A percentile compares a stretch with the other conserved stretches of the same genome.
phyloP scores from a whole-genome alignment of 2,329 filamentous ascomycete genomes.

The Aspergillus chevalieri region DNA sequence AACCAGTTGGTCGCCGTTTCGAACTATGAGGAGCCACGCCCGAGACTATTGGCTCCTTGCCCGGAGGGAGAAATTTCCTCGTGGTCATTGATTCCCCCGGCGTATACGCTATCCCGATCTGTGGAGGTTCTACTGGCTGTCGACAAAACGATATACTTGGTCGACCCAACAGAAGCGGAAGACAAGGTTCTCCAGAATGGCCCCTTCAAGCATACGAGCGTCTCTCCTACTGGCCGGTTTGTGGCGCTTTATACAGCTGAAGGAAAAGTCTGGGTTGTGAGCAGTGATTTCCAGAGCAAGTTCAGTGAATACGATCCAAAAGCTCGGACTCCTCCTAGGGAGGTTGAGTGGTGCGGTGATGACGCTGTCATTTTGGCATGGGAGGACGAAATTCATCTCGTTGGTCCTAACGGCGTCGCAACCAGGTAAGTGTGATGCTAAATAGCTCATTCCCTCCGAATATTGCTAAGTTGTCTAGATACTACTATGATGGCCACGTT shows the following conservation, averaged over 20 bases:
- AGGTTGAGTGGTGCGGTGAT: conserved; percentile 93
- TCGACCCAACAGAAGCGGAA: conserved; percentile 84
- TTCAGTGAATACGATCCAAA: conserved; percentile 87
- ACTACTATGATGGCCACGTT: conserved; percentile 85
- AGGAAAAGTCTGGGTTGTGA: conserved; percentile 85
- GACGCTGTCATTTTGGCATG: conserved; percentile 90
- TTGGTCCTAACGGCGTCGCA: conserved; percentile 74
- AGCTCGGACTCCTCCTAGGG: conserved; percentile 76
- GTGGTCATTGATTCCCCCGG: conserved; percentile 84
- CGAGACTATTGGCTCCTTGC: conserved; percentile 69
- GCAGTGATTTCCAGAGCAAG: conserved; percentile 88
- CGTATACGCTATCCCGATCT: conserved; percentile 80
- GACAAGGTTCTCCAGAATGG: conserved; percentile 87
- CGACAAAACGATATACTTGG: conserved; percentile 72
- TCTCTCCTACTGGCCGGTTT: conserved; percentile 85
- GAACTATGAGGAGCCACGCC: conserved; percentile 83
- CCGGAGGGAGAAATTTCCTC: conserved; percentile 75
- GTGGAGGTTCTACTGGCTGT: conserved; percentile 90
- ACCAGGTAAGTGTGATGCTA: conserved; percentile 45
- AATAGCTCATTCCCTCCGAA: not conserved
- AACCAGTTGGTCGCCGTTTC: conserved; percentile 83
- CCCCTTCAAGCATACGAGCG: conserved; percentile 81
- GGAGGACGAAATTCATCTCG: conserved; percentile 95
- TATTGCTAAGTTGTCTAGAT: conserved; percentile 44
- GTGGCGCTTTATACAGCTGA: conserved; percentile 80